Evolutionary conservation across 371 early-diverging fungal species (phyloP).

Genomic region (Syncephalastrum racemosum): DNA sequence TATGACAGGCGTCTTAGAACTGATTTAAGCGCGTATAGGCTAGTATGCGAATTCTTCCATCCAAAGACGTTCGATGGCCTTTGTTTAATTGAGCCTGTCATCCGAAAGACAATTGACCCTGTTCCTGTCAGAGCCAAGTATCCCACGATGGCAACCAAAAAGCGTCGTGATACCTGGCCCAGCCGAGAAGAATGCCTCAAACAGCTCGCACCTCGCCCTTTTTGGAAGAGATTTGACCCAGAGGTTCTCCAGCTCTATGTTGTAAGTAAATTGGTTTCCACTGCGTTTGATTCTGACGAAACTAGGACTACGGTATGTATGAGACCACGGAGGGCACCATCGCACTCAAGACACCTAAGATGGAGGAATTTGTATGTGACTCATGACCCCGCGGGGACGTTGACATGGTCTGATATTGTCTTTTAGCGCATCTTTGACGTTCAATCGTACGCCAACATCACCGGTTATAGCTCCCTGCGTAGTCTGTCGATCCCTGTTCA

Average conservation of each 20-base stretch:
- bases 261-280: constrained; percentile 15
- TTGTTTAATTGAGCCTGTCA: constrained; percentile 36
- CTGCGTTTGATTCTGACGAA: not conserved
- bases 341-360: constrained; percentile 36
- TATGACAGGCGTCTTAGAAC: not conserved
- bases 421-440: constrained; percentile 25
- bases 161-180: constrained; percentile 23
- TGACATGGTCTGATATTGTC: not conserved
- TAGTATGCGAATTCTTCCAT: constrained; percentile 35
- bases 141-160: constrained; percentile 16
- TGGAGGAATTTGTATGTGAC: constrained; percentile 41
- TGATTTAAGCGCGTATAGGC: constrained; percentile 13
- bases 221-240: constrained; percentile 38
- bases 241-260: constrained; percentile 40
- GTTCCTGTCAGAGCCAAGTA: constrained; percentile 17
- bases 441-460: constrained; percentile 10
- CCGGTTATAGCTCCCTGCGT: constrained; percentile 14
- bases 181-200: constrained; percentile 29
- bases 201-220: constrained; percentile 20
- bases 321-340: constrained; percentile 42
- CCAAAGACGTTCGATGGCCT: constrained; percentile 40
- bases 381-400: not conserved
- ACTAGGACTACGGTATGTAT: constrained; percentile 42
- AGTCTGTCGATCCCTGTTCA: constrained; percentile 16
- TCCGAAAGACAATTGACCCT: constrained; percentile 14